A percentile compares a stretch with the other conserved stretches of the same genome.
phyloP scores from a whole-genome alignment of 805 yeast species.

The Yamadazyma insecticola region DNA sequence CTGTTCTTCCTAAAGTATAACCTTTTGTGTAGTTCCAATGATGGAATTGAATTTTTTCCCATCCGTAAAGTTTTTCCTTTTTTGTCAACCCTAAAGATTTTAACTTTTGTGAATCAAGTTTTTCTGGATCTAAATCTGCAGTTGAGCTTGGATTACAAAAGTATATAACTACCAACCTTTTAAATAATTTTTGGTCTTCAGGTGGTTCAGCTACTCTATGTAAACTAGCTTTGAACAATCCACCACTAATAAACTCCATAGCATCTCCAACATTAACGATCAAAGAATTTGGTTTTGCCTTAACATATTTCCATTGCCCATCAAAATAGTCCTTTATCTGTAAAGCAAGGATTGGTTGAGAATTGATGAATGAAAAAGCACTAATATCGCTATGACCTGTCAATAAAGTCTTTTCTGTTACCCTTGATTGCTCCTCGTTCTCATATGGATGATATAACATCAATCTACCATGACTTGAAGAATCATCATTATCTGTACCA shows the following conservation, averaged over 20 bases:
- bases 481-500: slow-evolving; percentile 26
- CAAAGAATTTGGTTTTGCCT: slow-evolving; percentile 33
- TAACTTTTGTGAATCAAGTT: slow-evolving; percentile 33
- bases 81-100: slow-evolving; percentile 24
- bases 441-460: slow-evolving; percentile 23
- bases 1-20: slow-evolving; percentile 14
- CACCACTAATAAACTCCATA: slow-evolving; percentile 40
- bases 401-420: slow-evolving; percentile 38
- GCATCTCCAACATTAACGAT: slow-evolving; percentile 41
- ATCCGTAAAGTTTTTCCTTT: slow-evolving; percentile 20
- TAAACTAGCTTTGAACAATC: slow-evolving; percentile 42
- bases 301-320: slow-evolving; percentile 37
- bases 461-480: slow-evolving; percentile 23
- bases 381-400: slow-evolving; percentile 46
- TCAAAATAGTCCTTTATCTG: slow-evolving; percentile 35
- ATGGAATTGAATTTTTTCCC: slow-evolving; percentile 34
- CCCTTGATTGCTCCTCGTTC: slow-evolving; percentile 19
- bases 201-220: slow-evolving; percentile 49
- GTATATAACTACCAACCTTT: slow-evolving; percentile 38
- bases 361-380: slow-evolving; percentile 36
- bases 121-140: slow-evolving; percentile 40
- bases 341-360: slow-evolving; percentile 37
- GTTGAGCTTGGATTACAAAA: slow-evolving; percentile 36
- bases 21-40: slow-evolving; percentile 33
- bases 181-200: slow-evolving; percentile 29